Conservation (phyloP, 1,284 basidiomycete genomes). For the Polyporus tsugae region DNA sequence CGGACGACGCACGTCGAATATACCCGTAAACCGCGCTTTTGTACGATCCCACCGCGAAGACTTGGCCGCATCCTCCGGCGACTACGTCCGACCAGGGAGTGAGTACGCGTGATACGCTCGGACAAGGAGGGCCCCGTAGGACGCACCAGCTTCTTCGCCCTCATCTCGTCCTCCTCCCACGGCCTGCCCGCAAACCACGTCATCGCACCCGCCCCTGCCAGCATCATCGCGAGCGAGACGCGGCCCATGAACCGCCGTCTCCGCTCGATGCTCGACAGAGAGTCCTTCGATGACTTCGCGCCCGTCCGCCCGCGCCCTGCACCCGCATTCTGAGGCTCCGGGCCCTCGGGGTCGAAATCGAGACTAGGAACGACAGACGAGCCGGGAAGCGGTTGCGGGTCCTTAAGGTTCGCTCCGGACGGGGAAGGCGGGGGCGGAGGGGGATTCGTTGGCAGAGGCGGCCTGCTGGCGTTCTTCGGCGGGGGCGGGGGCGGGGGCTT, state of each 20-base stretch:
- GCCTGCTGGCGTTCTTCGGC: constrained; percentile 28
- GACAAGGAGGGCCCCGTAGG: neutral
- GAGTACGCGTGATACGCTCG: constrained; percentile 10
- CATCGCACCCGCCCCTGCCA: constrained; percentile 59
- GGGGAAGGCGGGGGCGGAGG: constrained; percentile 26
- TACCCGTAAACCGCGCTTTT: constrained; percentile 61
- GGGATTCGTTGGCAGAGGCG: constrained; percentile 18
- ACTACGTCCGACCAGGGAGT: constrained; percentile 45
- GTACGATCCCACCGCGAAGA: constrained; percentile 67
- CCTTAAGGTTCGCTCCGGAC: constrained; percentile 16
- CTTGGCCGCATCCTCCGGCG: constrained; percentile 61
- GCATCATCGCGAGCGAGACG: constrained; percentile 51
- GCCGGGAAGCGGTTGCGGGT: constrained; percentile 20
- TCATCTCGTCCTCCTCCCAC: constrained; percentile 46
- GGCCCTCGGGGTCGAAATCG: constrained; percentile 40
- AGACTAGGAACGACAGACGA: constrained; percentile 40
- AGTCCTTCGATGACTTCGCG: constrained; percentile 75
- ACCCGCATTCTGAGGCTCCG: constrained; percentile 30
- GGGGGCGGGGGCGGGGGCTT: constrained; percentile 36
- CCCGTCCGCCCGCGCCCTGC: constrained; percentile 57
- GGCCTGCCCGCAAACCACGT: constrained; percentile 44
- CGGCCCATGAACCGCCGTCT: constrained; percentile 64
- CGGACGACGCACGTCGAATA: constrained; percentile 65
- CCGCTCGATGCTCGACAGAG: constrained; percentile 77
- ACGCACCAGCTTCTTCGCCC: constrained; percentile 53